Percentiles rank a stretch among this genome's conserved stretches.
Evolutionary conservation across 1,284 basidiomycete species (phyloP).

Genomic region (Sporisorium scitamineum): DNA sequence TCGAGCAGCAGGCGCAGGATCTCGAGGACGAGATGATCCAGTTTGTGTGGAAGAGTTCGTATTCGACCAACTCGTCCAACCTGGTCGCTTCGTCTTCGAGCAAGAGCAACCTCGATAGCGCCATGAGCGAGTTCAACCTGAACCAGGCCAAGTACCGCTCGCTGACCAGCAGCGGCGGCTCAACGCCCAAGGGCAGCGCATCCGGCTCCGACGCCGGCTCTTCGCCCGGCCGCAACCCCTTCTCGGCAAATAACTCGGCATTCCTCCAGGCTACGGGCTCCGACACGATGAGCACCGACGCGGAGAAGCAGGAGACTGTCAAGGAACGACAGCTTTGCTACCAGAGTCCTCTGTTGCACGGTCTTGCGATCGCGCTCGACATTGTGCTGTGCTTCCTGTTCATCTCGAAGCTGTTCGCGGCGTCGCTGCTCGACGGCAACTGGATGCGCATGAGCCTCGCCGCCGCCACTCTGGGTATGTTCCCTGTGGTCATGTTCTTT

Average conservation of each 20-base stretch:
- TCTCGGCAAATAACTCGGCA: not conserved
- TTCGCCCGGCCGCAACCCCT: constrained; percentile 14
- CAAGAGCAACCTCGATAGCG: constrained; percentile 3
- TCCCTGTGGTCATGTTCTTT: constrained; percentile 77
- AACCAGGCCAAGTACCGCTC: constrained; percentile 26
- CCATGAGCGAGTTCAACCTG: constrained; percentile 34
- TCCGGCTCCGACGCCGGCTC: constrained; percentile 7
- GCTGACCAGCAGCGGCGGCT: not conserved
- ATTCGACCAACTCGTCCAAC: constrained; percentile 21
- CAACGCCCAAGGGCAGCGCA: not conserved
- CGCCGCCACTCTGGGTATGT: constrained; percentile 75
- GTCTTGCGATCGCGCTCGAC: constrained; percentile 74
- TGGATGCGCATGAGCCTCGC: constrained; percentile 77
- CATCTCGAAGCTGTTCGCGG: constrained; percentile 77
- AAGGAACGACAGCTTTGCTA: constrained; percentile 74
- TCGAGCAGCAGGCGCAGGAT: constrained; percentile 70
- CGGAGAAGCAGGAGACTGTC: constrained; percentile 31
- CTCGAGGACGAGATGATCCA: constrained; percentile 83
- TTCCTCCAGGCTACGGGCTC: not conserved
- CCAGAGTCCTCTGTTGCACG: constrained; percentile 83
- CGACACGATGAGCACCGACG: no score
- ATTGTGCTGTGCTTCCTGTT: constrained; percentile 73
- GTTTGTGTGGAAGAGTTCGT: constrained; percentile 76
- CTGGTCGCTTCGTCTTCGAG: not conserved
- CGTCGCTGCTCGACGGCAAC: constrained; percentile 77